Conservation (phyloP, 1,284 basidiomycete genomes). For the Lentinula novae-zelandiae region DNA sequence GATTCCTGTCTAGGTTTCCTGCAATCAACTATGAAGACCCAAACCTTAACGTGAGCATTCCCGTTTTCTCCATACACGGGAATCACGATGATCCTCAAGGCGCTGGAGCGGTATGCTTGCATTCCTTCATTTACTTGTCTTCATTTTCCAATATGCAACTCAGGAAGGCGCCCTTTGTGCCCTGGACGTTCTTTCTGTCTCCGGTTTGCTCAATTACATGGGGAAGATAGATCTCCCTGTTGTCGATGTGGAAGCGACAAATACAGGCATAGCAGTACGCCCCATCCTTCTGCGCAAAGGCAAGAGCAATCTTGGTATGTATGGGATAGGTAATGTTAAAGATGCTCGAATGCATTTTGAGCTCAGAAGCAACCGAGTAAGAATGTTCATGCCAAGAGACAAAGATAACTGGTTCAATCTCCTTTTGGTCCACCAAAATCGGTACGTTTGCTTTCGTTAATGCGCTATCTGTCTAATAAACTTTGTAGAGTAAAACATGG, state of each 20-base stretch:
- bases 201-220: slow-evolving; percentile 96
- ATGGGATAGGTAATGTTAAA: slow-evolving; percentile 96
- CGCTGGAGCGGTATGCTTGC: slow-evolving; percentile 70
- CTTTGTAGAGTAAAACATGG: slow-evolving; percentile 81
- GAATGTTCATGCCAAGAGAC: slow-evolving; percentile 93
- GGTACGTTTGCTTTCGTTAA: slow-evolving; percentile 44
- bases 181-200: slow-evolving; percentile 90
- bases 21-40: slow-evolving; percentile 97
- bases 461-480: background rate
- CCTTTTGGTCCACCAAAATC: slow-evolving; percentile 92
- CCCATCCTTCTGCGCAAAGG: slow-evolving; percentile 93
- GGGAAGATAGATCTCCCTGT: slow-evolving; percentile 80
- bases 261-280: slow-evolving; percentile 80
- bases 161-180: slow-evolving; percentile 95
- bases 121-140: background rate
- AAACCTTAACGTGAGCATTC: slow-evolving; percentile 92
- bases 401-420: slow-evolving; percentile 96
- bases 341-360: slow-evolving; percentile 97
- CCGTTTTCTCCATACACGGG: slow-evolving; percentile 98
- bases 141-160: background rate
- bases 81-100: slow-evolving; percentile 99
- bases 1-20: slow-evolving; percentile 68
- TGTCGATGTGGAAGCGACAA: slow-evolving; percentile 61
- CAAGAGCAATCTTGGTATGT: slow-evolving; percentile 80
- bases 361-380: slow-evolving; percentile 87